A percentile compares a stretch with the other conserved stretches of the same genome.
These are phyloP conservation scores for Fusarium domesticum DNA, from an alignment of 2,329 filamentous ascomycete species.

Conservation along the genomic window DNA sequence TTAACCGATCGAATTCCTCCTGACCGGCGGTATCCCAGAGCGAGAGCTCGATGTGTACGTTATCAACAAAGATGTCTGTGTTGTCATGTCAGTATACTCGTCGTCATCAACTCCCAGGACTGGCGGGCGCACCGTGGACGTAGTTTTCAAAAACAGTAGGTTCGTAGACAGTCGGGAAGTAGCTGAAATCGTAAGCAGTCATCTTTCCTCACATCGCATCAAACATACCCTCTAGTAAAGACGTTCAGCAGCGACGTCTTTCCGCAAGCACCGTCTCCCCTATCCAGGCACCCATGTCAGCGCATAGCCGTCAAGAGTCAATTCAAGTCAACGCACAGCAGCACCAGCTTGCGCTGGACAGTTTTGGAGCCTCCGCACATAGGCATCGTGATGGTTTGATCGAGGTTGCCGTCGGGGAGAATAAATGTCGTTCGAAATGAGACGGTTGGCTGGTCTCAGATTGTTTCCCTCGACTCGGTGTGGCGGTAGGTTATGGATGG, in stretches of 20 bases:
- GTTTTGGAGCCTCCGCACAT: slow-evolving; percentile 73
- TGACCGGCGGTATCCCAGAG: slow-evolving; percentile 98
- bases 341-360: slow-evolving; percentile 92
- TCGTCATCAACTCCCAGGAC: neutral
- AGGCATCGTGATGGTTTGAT: slow-evolving; percentile 24
- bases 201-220: neutral
- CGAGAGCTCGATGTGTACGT: slow-evolving; percentile 92
- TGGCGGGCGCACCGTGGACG: slow-evolving; percentile 71
- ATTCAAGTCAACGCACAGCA: slow-evolving; percentile 57
- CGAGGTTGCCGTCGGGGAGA: slow-evolving; percentile 1
- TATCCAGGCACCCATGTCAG: slow-evolving; percentile 37
- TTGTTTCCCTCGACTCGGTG: too few species aligned
- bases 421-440: neutral
- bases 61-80: slow-evolving; percentile 97
- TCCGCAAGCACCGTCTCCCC: slow-evolving; percentile 92
- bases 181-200: slow-evolving; percentile 49
- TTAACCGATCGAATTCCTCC: slow-evolving; percentile 96
- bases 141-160: slow-evolving; percentile 99
- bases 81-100: slow-evolving; percentile 6
- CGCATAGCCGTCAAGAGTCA: slow-evolving; percentile 1
- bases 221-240: slow-evolving; percentile 86
- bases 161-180: slow-evolving; percentile 98
- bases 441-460: too few species aligned
- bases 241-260: slow-evolving; percentile 98
- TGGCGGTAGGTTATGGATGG: too few species aligned